Evolutionary conservation across 2,329 filamentous ascomycete species (phyloP).

Genomic region (Apiospora kogelbergensis): DNA sequence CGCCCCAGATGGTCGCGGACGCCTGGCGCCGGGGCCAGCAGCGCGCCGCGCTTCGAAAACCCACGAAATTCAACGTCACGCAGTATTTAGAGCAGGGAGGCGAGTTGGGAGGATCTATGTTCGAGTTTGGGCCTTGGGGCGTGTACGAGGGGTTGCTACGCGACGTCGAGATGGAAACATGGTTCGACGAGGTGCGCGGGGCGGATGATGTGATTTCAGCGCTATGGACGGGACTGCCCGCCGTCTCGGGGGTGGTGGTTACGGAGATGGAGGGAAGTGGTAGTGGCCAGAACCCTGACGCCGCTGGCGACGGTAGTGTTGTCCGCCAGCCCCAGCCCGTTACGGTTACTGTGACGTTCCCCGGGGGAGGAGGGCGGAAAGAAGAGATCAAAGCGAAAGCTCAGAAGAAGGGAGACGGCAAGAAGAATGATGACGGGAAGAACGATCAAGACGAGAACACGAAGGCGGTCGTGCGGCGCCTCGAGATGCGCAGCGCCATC

Average conservation of each 20-base stretch:
- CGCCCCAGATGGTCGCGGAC: too few relatives aligned
- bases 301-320: not conserved
- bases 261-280: not conserved
- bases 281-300: not conserved
- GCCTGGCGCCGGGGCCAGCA: not conserved
- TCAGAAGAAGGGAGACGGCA: not conserved
- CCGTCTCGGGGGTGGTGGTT: not conserved
- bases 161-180: constrained; percentile 9
- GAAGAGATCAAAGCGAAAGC: too few relatives aligned
- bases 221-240: constrained; percentile 10
- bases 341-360: not conserved
- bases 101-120: not conserved
- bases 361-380: not conserved
- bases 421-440: not conserved
- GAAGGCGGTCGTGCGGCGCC: not conserved
- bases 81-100: not conserved
- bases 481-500: constrained; percentile 6
- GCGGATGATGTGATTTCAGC: constrained; percentile 12
- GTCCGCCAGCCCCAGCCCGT: not conserved
- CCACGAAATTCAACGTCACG: not conserved
- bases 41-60: not conserved
- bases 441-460: not conserved
- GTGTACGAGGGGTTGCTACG: constrained; percentile 8
- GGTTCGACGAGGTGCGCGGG: constrained; percentile 10
- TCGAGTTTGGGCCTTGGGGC: not conserved